A percentile compares a stretch with the other conserved stretches of the same genome.
phyloP scores from a whole-genome alignment of 331 rosid species.

The Cydonia oblonga region DNA sequence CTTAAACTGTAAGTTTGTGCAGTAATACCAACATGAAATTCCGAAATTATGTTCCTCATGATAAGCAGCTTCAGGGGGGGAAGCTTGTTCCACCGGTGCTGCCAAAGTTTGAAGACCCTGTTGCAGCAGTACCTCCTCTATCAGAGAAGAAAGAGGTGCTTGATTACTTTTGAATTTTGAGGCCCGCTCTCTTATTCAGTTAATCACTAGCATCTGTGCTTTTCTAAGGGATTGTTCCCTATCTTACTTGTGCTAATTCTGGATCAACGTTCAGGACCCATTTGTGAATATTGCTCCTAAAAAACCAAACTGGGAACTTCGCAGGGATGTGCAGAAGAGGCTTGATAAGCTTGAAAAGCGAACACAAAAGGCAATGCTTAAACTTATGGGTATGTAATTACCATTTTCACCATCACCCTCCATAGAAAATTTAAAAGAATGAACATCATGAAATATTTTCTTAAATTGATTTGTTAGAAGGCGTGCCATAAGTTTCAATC shows the following conservation, averaged over 20 bases:
- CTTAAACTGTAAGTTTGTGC: conserved; percentile 5
- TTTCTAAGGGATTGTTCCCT: background rate
- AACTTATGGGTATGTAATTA: conserved; percentile 56
- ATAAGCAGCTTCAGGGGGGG: conserved; percentile 72
- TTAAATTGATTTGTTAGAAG: background rate
- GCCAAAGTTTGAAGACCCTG: conserved; percentile 87
- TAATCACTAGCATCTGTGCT: background rate
- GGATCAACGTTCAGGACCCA: conserved; percentile 46
- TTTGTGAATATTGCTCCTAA: conserved; percentile 92
- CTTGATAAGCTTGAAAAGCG: conserved; percentile 86
- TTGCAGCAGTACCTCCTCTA: conserved; percentile 45
- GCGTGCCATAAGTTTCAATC: background rate
- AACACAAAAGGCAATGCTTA: conserved; percentile 73
- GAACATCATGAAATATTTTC: background rate
- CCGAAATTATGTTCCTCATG: conserved; percentile 91
- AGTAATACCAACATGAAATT: conserved; percentile 64
- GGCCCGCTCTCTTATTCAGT: background rate
- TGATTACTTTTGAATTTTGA: background rate
- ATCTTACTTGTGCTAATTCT: background rate
- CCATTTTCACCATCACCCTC: background rate
- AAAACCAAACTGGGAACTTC: conserved; percentile 92
- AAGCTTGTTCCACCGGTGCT: conserved; percentile 72
- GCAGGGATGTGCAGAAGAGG: conserved; percentile 94
- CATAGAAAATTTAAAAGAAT: background rate
- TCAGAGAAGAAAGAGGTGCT: conserved; percentile 41